These are phyloP conservation scores for Keithomyces neogunnii DNA, from an alignment of 2,329 filamentous ascomycete genomes.

Conservation along the genomic window DNA sequence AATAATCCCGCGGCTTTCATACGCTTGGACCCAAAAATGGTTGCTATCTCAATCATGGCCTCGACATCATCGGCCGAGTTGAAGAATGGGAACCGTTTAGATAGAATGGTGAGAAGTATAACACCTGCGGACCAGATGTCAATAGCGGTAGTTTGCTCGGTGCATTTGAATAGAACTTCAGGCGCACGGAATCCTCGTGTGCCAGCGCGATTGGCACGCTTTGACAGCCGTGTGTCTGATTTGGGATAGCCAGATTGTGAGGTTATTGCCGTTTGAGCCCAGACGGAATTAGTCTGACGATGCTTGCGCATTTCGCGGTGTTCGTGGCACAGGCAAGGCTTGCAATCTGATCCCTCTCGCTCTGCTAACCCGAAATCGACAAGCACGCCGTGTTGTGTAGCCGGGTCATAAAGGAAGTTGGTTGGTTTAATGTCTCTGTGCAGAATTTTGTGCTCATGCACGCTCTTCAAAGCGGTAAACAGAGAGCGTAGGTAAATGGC, in stretches of 20 bases:
- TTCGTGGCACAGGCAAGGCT: slow-evolving; percentile 76
- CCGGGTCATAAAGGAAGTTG: slow-evolving; percentile 88
- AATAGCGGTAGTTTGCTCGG: slow-evolving; percentile 84
- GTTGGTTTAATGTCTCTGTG: slow-evolving; percentile 97
- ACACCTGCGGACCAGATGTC: slow-evolving; percentile 97
- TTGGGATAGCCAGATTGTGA: slow-evolving; percentile 70
- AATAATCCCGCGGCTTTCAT: slow-evolving; percentile 79
- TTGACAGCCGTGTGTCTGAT: slow-evolving; percentile 77
- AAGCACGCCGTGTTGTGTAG: slow-evolving; percentile 73
- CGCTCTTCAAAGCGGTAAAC: slow-evolving; percentile 74
- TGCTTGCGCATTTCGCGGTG: slow-evolving; percentile 51
- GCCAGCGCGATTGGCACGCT: slow-evolving; percentile 87
- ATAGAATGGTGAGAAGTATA: slow-evolving; percentile 92
- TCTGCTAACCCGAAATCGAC: slow-evolving; percentile 99
- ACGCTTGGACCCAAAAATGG: slow-evolving; percentile 77
- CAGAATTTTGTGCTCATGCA: slow-evolving; percentile 77
- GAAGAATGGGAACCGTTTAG: slow-evolving; percentile 92
- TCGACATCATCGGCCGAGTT: slow-evolving; percentile 98
- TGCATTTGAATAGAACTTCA: slow-evolving; percentile 95
- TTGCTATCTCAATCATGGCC: slow-evolving; percentile 93
- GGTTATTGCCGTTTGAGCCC: slow-evolving; percentile 40
- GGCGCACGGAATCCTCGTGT: slow-evolving; percentile 94
- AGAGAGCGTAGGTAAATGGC: slow-evolving; percentile 82
- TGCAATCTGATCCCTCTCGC: slow-evolving; percentile 65
- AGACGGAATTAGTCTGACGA: slow-evolving; percentile 48